A percentile compares a stretch with the other conserved stretches of the same genome.
Evolutionary conservation across 1,284 basidiomycete species (phyloP).

Genomic region (Vanrija pseudolonga): DNA sequence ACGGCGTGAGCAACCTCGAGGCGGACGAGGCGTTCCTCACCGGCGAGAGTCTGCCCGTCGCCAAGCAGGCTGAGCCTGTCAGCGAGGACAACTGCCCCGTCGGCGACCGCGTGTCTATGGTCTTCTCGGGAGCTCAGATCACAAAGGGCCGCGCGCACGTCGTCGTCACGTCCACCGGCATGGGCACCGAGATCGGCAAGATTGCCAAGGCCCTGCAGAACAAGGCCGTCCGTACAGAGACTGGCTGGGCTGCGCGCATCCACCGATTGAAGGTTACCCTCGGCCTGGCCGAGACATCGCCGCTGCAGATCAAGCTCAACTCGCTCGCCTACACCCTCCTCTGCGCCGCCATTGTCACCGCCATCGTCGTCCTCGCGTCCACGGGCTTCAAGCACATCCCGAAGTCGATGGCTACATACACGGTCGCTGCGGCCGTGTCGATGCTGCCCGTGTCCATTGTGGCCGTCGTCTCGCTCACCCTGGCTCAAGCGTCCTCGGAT

Average conservation of each 20-base stretch:
- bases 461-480: slow-evolving; percentile 49
- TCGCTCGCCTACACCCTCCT: slow-evolving; percentile 63
- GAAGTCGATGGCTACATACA: slow-evolving; percentile 49
- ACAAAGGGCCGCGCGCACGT: slow-evolving; percentile 64
- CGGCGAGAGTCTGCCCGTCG: slow-evolving; percentile 65
- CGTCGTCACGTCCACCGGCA: slow-evolving; percentile 60
- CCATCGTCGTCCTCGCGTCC: slow-evolving; percentile 59
- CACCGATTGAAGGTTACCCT: slow-evolving; percentile 47
- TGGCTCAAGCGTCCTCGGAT: slow-evolving; percentile 48
- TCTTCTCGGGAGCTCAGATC: slow-evolving; percentile 60
- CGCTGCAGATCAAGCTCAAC: slow-evolving; percentile 61
- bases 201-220: slow-evolving; percentile 55
- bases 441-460: slow-evolving; percentile 56
- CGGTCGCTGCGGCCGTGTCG: slow-evolving; percentile 56
- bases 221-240: slow-evolving; percentile 44
- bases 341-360: slow-evolving; percentile 56
- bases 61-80: slow-evolving; percentile 55
- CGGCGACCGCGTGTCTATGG: slow-evolving; percentile 50
- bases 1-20: slow-evolving; percentile 54
- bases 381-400: slow-evolving; percentile 53
- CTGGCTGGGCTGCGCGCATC: slow-evolving; percentile 44
- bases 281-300: slow-evolving; percentile 56
- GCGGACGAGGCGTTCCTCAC: slow-evolving; percentile 67
- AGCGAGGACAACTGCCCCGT: slow-evolving; percentile 52
- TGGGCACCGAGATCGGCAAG: slow-evolving; percentile 63